Base-by-base conservation (phyloP, 228 moss, liverwort and hornwort species). In the Sphagnum fallax region DNA sequence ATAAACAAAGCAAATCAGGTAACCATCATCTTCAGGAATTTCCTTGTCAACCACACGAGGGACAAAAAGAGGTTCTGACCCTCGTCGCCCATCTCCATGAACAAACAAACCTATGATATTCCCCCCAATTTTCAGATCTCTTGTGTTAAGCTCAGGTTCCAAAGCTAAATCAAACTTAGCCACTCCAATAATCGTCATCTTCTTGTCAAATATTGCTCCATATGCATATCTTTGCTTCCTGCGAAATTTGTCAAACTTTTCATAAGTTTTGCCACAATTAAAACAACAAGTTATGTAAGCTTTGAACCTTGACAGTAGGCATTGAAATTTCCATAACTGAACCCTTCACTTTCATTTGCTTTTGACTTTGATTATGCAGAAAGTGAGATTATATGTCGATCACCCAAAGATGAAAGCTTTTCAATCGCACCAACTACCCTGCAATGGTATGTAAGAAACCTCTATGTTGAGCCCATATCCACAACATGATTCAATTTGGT, bases 11-110 rank as follows among this genome's bases (percentile, higher is more conserved):
- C 61, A 75, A 48, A 96, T 80, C 62, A 96, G 69, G 71, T 91
- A 96, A 60, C 93, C 93, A 13, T 96, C 96, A 72, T 93, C 96
- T 81, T 96, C 91, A 4, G 69, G 75, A 63, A 71, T 86, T 9
- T 79, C 67, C 73, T 67, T 88, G 51, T 81, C 83, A 15, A 78
- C 76, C 5, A 70, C 77, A 12, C 55, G 12, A 53, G 93, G 93
- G 18, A 96, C 82, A 65, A 81, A 93, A 51, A 96, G 74, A 52
- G 82, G 72, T 64, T 96, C 96, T 55, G 83, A 86, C 53, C 89
- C 93, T 52, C 65, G 86, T 18, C 84, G 84, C 8, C 72, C 75
- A 16, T 71, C 69, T 52, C 93, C 96, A 72, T 86, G 77, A n/a
- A 67, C 13, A 65, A 78, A 88, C 6, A 76, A 50, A 65, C 71